Conservation (phyloP, 495 filamentous ascomycete genomes). For the Halenospora varia region DNA sequence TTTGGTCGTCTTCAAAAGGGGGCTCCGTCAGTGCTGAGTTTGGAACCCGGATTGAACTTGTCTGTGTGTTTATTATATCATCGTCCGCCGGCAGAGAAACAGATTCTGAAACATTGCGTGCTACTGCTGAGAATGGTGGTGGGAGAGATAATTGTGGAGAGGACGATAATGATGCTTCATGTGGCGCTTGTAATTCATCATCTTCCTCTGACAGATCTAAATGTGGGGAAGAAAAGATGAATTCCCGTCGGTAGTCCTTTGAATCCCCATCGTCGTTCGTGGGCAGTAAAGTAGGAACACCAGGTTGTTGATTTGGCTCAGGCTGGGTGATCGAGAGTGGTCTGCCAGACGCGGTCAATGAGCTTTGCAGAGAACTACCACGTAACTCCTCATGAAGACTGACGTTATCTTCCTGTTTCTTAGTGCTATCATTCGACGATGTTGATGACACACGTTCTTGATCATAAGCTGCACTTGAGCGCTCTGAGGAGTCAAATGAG, state of each 20-base stretch:
- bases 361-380: conserved; percentile 19
- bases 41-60: not conserved
- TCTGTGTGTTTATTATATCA: not conserved
- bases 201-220: conserved; percentile 17
- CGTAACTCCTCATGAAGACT: conserved; percentile 22
- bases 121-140: conserved; percentile 36
- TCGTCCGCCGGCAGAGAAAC: conserved; percentile 37
- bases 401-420: conserved; percentile 1
- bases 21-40: not conserved
- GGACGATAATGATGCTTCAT: conserved; percentile 10
- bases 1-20: not conserved
- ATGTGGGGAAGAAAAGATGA: conserved; percentile 14
- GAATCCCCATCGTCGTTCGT: not conserved
- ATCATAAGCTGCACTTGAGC: conserved; percentile 26
- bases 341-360: conserved; percentile 15
- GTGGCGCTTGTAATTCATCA: conserved; percentile 7
- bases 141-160: conserved; percentile 32
- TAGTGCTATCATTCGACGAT: conserved; percentile 7
- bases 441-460: conserved; percentile 17
- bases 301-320: too few relatives aligned
- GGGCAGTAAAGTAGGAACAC: not conserved
- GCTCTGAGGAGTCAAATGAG: conserved; percentile 24
- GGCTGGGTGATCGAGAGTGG: not conserved
- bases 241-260: conserved; percentile 6
- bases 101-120: conserved; percentile 46